Percentiles rank a stretch among this genome's conserved stretches.
These are phyloP conservation scores for Colletotrichum tanaceti DNA, from an alignment of 2,329 filamentous ascomycete species.

Conservation along the genomic window DNA sequence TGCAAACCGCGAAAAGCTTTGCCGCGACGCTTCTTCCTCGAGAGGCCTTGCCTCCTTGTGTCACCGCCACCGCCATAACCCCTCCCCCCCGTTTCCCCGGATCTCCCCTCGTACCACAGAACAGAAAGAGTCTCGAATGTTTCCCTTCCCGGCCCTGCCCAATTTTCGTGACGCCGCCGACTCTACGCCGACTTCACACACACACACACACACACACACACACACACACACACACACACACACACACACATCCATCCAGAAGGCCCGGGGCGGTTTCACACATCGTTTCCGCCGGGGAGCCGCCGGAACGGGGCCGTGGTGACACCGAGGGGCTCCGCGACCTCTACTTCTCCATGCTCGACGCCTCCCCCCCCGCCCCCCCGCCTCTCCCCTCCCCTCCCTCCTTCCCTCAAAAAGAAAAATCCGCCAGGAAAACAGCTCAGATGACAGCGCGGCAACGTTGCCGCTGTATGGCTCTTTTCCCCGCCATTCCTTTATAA, in stretches of 20 bases:
- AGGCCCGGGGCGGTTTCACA: not conserved
- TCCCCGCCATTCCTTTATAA: not conserved
- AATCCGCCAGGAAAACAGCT: no score
- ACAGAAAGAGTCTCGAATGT: not conserved
- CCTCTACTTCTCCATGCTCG: not conserved
- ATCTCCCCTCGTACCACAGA: constrained; percentile 1
- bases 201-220: not conserved
- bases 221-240: not conserved
- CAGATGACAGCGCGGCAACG: no score
- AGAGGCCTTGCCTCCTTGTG: no score
- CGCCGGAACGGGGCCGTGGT: not conserved
- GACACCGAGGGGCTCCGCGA: not conserved
- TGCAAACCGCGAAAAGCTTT: not conserved
- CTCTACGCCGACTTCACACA: not conserved
- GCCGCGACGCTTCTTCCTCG: not conserved
- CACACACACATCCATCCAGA: not conserved
- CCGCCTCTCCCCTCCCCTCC: no score
- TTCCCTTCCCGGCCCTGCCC: not conserved
- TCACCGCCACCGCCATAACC: no score
- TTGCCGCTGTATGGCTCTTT: not conserved
- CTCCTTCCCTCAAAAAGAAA: no score
- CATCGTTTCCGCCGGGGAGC: not conserved
- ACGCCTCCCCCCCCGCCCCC: no score
- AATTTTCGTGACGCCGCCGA: not conserved
- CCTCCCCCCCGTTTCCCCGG: no score